Evolutionary conservation across 2,329 filamentous ascomycete genomes (phyloP).

Genomic region (Diaporthe sp.): DNA sequence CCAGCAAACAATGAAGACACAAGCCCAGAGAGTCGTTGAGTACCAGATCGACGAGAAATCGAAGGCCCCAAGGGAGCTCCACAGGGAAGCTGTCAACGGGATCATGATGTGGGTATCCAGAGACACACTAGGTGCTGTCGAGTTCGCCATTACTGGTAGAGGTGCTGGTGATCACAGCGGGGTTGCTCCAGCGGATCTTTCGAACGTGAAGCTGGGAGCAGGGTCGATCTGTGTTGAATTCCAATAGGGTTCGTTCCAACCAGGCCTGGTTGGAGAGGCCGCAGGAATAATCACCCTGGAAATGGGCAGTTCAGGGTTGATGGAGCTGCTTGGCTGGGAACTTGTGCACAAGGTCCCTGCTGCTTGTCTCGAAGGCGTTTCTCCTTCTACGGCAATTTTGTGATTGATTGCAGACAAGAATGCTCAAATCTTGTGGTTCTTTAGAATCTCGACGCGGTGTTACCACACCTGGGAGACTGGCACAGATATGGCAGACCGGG

Average conservation of each 20-base stretch:
- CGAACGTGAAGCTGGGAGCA: conserved; percentile 20
- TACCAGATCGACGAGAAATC: conserved; percentile 37
- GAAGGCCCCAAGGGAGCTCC: conserved; percentile 30
- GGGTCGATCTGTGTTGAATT: conserved; percentile 9
- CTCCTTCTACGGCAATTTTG: conserved; percentile 37
- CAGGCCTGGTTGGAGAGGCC: conserved; percentile 44
- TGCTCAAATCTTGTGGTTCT: conserved; percentile 1
- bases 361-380: conserved; percentile 38
- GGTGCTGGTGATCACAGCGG: conserved; percentile 12
- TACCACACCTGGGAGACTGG: conserved; percentile 15
- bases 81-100: conserved; percentile 32
- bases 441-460: conserved; percentile 8
- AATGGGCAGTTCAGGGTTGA: conserved; percentile 27
- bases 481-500: conserved; percentile 27
- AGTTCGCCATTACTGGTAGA: conserved; percentile 37
- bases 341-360: conserved; percentile 13
- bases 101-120: conserved; percentile 35
- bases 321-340: conserved; percentile 7
- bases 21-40: conserved; percentile 38
- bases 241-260: conserved; percentile 40
- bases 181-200: conserved; percentile 28
- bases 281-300: conserved; percentile 38
- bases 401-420: conserved; percentile 33
- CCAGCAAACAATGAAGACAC: conserved; percentile 54
- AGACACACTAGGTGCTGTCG: conserved; percentile 31